phyloP scores from a whole-genome alignment of 176 grass and related monocot species.

The Eremochloa ophiuroides region DNA sequence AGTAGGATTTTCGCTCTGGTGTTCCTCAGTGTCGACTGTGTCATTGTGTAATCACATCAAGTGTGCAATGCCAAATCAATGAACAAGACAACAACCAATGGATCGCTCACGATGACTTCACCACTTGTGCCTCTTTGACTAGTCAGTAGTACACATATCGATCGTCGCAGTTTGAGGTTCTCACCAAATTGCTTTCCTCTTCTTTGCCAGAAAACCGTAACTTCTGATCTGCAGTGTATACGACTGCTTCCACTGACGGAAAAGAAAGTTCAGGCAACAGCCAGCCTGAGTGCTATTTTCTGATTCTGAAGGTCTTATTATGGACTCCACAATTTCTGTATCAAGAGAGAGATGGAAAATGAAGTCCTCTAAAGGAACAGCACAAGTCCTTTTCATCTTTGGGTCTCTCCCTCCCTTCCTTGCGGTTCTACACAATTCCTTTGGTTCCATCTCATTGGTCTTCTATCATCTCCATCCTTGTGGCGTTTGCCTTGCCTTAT shows the following conservation, averaged over 20 bases:
- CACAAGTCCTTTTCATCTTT: not conserved
- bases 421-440: not conserved
- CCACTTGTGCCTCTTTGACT: too few relatives aligned
- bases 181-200: not conserved
- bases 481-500: not conserved
- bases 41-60: constrained; percentile 21
- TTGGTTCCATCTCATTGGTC: not conserved
- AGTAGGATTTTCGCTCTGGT: constrained; percentile 1
- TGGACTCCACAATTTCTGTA: not conserved
- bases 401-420: not conserved
- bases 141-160: too few relatives aligned
- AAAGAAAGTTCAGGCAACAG: not conserved
- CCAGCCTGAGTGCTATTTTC: not conserved
- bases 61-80: constrained; percentile 22
- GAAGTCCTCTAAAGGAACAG: not conserved
- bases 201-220: not conserved
- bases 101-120: not conserved
- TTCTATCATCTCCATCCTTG: not conserved
- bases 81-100: not conserved
- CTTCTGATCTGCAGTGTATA: not conserved
- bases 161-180: not conserved
- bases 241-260: not conserved
- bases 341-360: not conserved
- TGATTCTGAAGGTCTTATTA: not conserved
- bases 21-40: not conserved